These are phyloP conservation scores for maize (Zea mays) DNA, from an alignment of 176 grass and related monocot species.

Conservation along the genomic window DNA sequence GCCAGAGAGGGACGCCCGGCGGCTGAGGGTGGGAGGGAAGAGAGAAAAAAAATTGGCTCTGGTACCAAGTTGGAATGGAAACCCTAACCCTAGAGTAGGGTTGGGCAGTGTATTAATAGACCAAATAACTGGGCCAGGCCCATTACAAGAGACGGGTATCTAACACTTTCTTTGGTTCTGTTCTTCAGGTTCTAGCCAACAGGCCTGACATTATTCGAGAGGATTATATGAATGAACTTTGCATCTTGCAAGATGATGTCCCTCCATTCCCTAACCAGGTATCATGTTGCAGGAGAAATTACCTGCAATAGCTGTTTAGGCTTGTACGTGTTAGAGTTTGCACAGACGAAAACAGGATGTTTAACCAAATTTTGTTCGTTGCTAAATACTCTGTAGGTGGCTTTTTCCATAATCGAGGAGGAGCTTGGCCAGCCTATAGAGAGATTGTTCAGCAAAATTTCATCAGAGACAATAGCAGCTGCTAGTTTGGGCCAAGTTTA, in stretches of 20 bases:
- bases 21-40: no score
- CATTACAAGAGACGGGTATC: no score
- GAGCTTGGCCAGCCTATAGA: constrained; percentile 87
- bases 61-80: no score
- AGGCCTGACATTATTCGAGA: constrained; percentile 97
- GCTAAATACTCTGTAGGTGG: constrained; percentile 51
- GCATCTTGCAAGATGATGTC: constrained; percentile 97
- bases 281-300: not conserved
- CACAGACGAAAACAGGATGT: constrained; percentile 10
- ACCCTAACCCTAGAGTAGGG: no score
- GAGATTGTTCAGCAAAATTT: constrained; percentile 85
- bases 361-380: constrained; percentile 12
- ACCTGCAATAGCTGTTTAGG: constrained; percentile 8
- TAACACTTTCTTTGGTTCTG: not conserved
- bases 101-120: no score
- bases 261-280: constrained; percentile 90
- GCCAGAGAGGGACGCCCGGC: no score
- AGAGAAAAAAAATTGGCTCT: no score
- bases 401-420: constrained; percentile 95
- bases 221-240: constrained; percentile 99
- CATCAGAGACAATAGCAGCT: constrained; percentile 91
- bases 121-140: no score
- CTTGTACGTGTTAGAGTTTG: not conserved
- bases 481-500: constrained; percentile 99
- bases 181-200: constrained; percentile 86